Base-by-base conservation (phyloP, 495 filamentous ascomycete species). In the Aspergillus sclerotiicarbonarius region DNA sequence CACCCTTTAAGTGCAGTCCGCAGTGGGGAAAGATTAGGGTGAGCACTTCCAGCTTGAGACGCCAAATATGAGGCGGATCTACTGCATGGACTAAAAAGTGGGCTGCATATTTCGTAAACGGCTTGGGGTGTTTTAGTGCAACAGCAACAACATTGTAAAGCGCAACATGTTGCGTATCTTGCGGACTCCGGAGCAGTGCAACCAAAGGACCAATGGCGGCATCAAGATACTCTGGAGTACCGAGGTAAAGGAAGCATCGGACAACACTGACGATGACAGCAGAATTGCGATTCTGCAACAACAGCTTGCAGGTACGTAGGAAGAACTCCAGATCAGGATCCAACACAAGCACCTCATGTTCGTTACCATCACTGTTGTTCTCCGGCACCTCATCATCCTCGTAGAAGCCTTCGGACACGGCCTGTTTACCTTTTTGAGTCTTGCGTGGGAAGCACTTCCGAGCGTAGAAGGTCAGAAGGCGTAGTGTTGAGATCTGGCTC, bases 91-190 rank as follows among this genome's bases (percentile, higher is more conserved):
- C 80, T 29, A 98, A 82, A 67, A 98, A 98, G 69, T 95, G 94
- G 8, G 88, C 86, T 8, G 85, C 82, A 65, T 96, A 92, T 68
- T 81, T 86, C 33, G 91, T 87, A 67, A 98, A 98, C 7, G 84
- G 80, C 46, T 85, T 78, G 0, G 94, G 90, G 20, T 82, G 75
- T 15, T 76, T 75, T 21, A 98, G 76, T 60, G 88, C 91, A 46
- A 98, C 89, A 37, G 89, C 87, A 50, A 97, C 90, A 59, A 98
- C 93, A 69, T 97, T 97, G 75, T 92, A 89, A 7, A 98, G 82
- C 8, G 90, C 92, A 54, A 96, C 83, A 61, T 92, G 85, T 64
- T 94, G 87, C 53, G 96, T 90, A 67, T 96, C 92, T 59, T 88
- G 85, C 12, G 90, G 86, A 31, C 87, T 87, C 41, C 94, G 86